Evolutionary conservation across 2,329 filamentous ascomycete species (phyloP).

Genomic region (Thelonectria discophora): DNA sequence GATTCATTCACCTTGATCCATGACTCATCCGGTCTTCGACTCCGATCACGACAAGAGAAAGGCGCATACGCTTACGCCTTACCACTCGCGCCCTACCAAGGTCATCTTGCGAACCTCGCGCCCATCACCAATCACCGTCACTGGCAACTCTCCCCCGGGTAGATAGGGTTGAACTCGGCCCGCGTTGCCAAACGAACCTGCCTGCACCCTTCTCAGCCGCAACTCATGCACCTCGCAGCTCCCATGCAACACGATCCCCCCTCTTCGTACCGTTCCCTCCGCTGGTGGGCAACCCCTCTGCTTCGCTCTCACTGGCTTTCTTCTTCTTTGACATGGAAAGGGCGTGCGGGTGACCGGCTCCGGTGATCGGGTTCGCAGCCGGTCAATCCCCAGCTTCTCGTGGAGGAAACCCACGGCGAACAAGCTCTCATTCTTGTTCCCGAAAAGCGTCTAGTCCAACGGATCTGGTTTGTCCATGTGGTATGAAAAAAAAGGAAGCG

Average conservation of each 20-base stretch:
- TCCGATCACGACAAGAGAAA: not conserved
- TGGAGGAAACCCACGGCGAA: not conserved
- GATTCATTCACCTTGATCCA: not conserved
- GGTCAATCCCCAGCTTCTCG: not conserved
- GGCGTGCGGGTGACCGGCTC: slow-evolving; percentile 22
- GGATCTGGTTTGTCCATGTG: slow-evolving; percentile 9
- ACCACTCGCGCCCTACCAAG: not conserved
- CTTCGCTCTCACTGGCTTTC: not conserved
- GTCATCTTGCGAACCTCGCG: not conserved
- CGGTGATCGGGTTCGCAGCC: not conserved
- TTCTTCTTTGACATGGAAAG: slow-evolving; percentile 1
- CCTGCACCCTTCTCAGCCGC: slow-evolving; percentile 8
- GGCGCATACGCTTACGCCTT: not conserved
- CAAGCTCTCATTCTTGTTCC: slow-evolving; percentile 1
- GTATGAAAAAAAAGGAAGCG: slow-evolving; percentile 1
- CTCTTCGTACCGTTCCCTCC: not conserved
- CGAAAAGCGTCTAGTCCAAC: slow-evolving; percentile 12
- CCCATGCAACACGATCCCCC: not conserved
- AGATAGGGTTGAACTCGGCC: not conserved
- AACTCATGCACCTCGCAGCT: slow-evolving; percentile 3
- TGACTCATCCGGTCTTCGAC: not conserved
- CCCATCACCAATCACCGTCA: slow-evolving; percentile 6
- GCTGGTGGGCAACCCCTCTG: too few relatives aligned
- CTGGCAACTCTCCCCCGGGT: not conserved
- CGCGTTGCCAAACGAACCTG: slow-evolving; percentile 8